Percentiles rank a stretch among this genome's conserved stretches.
These are phyloP conservation scores for Angophora floribunda DNA, from an alignment of 345 rosid genomes.

Conservation along the genomic window DNA sequence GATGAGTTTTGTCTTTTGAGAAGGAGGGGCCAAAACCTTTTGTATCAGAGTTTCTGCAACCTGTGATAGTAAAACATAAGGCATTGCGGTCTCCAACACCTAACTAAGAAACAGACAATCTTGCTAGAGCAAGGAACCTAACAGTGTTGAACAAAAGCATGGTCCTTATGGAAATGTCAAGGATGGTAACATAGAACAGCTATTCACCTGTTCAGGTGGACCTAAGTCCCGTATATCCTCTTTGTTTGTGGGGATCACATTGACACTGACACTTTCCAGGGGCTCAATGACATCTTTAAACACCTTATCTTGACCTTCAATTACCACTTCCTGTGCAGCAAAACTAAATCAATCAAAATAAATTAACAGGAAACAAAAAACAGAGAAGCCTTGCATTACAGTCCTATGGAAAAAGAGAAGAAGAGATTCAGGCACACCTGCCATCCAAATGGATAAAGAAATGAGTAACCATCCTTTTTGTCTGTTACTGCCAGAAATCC, in stretches of 20 bases:
- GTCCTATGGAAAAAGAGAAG: not conserved
- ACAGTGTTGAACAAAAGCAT: not conserved
- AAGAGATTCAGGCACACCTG: slow-evolving; percentile 36
- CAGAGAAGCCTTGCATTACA: not conserved
- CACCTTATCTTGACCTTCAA: slow-evolving; percentile 88
- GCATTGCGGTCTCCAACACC: not conserved
- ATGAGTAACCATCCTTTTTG: slow-evolving; percentile 78
- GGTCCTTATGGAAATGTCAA: not conserved
- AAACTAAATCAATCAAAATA: not conserved
- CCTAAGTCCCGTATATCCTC: slow-evolving; percentile 77
- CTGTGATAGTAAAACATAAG: slow-evolving; percentile 24
- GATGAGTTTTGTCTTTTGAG: slow-evolving; percentile 71
- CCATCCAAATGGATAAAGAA: slow-evolving; percentile 90
- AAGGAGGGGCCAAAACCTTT: slow-evolving; percentile 75
- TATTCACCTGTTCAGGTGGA: slow-evolving; percentile 65
- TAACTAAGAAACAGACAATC: not conserved
- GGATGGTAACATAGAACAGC: not conserved
- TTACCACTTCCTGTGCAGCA: slow-evolving; percentile 54
- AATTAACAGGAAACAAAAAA: not conserved
- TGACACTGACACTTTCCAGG: slow-evolving; percentile 77
- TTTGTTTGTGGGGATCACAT: slow-evolving; percentile 55
- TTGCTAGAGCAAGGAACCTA: not conserved
- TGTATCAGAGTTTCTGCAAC: slow-evolving; percentile 75
- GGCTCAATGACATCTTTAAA: slow-evolving; percentile 96
- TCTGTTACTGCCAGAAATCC: slow-evolving; percentile 62